Base-by-base conservation (phyloP, 1,284 basidiomycete species). In the Megacollybia platyphylla region DNA sequence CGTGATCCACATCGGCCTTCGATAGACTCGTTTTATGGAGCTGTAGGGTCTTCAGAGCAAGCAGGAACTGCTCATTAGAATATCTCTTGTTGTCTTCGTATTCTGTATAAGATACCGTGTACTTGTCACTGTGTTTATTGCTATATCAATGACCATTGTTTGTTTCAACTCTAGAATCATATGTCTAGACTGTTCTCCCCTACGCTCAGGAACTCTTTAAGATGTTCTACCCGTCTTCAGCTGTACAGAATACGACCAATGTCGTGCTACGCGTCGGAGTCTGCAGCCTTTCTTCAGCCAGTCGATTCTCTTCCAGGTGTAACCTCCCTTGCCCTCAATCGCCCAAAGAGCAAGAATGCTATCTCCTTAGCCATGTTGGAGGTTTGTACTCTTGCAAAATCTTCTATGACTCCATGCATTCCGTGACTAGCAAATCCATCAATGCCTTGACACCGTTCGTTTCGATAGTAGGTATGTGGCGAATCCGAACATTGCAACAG, bases 281-380 rank as follows among this genome's bases (percentile, higher is more conserved):
- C 18, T 17, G 56, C 90, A 51, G 81, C 73, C 4, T 82, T 75
- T 55, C 62, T 85, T 29, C 68, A 78, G 53, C 64, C 65, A 11
- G 44, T 70, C 20, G 40, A 56, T 28, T 60, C 60, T 8, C 56
- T 65, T 58, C 71, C 75, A 1, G 79, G 79, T 5, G 64, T 87
- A 42, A 65, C 70, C n/a, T 79, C 70, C 48, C 65, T 87, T 17
- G 71, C 71, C 29, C 71, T 96, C 50, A 89, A 94, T 54, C 71
- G 88, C 43, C 86, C 88, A 3, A 71, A 83, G 50, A 80, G 79
- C 49, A 91, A 83, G 71, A 97, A 97, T 64, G 90, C 92, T 13
- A 87, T 97, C 43, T 90, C 86, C 4, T 62, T 77, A 44, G 68
- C 68, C 24, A 70, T 96, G 51, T 67, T 94, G 34, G 67, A 75